Conservation (phyloP, 2,329 filamentous ascomycete genomes). For the Venturia nashicola region DNA sequence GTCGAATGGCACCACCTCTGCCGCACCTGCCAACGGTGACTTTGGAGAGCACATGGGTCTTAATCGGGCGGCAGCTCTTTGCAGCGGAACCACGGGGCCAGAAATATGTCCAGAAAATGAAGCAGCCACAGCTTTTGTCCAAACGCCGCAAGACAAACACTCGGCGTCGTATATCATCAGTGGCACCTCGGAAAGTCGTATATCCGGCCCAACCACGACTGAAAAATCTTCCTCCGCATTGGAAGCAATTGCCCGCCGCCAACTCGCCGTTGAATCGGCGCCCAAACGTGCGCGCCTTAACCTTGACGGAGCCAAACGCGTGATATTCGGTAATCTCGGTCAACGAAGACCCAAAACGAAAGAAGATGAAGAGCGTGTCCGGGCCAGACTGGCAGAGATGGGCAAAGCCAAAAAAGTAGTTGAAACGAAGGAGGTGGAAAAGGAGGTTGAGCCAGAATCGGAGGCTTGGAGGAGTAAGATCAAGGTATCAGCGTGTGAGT, state of each 20-base stretch:
- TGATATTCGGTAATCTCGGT: constrained; percentile 63
- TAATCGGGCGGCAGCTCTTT: neutral
- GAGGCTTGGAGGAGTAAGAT: constrained; percentile 66
- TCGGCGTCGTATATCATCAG: neutral
- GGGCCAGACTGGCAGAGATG: constrained; percentile 42
- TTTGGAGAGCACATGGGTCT: neutral
- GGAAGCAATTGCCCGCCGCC: constrained; percentile 3
- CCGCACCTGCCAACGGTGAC: neutral
- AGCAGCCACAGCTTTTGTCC: neutral
- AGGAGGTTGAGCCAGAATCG: constrained; percentile 27
- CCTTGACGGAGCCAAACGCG: constrained; percentile 50
- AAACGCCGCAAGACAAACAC: neutral
- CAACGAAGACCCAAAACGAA: constrained; percentile 56
- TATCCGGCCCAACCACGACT: neutral
- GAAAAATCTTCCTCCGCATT: neutral
- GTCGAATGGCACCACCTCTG: neutral
- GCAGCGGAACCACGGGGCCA: neutral
- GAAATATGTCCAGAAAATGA: neutral
- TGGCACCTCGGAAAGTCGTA: neutral
- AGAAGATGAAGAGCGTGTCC: constrained; percentile 52
- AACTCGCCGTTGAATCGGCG: neutral
- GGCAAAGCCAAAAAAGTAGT: constrained; percentile 9
- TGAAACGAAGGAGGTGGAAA: constrained; percentile 20
- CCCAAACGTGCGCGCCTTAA: constrained; percentile 33
- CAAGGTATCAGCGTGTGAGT: constrained; percentile 69